Evolutionary conservation across 2,329 filamentous ascomycete genomes (phyloP).

Genomic region (Pseudopyrenochaeta lycopersici): DNA sequence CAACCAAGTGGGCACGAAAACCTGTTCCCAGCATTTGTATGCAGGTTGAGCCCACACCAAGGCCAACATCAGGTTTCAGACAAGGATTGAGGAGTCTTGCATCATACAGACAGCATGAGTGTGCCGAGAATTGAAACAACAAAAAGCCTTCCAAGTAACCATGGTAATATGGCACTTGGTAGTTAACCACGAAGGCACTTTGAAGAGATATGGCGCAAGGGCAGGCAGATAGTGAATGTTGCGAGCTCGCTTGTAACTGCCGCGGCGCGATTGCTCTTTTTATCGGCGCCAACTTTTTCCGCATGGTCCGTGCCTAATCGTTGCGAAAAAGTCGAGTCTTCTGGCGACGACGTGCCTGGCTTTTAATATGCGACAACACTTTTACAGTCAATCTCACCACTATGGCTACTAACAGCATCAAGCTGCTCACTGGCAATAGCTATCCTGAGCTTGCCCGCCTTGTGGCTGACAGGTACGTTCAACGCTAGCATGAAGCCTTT

Average conservation of each 20-base stretch:
- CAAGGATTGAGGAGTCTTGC: constrained; percentile 3
- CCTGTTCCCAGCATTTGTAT: not conserved
- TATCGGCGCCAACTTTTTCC: constrained; percentile 28
- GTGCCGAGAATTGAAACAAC: not conserved
- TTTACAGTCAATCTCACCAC: constrained; percentile 20
- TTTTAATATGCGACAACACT: constrained; percentile 28
- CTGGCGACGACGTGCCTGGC: constrained; percentile 16
- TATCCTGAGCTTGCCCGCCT: constrained; percentile 76
- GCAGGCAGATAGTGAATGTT: not conserved
- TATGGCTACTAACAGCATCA: constrained; percentile 79
- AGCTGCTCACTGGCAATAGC: constrained; percentile 78
- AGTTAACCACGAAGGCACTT: not conserved
- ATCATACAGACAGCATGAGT: not conserved
- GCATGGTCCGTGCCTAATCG: constrained; percentile 26
- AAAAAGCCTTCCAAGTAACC: not conserved
- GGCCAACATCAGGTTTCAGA: constrained; percentile 18
- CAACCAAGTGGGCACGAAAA: not conserved
- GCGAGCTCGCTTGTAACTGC: constrained; percentile 4
- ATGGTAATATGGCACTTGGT: not conserved
- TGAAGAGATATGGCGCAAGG: not conserved
- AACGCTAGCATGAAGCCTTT: constrained; percentile 7
- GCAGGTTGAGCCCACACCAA: not conserved
- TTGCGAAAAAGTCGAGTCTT: constrained; percentile 30
- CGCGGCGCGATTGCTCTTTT: constrained; percentile 1
- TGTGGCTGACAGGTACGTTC: constrained; percentile 70